A percentile compares a stretch with the other conserved stretches of the same genome.
These are phyloP conservation scores for Phytophthora fragariaefolia DNA, from an alignment of 352 stramenopile genomes.

Conservation along the genomic window DNA sequence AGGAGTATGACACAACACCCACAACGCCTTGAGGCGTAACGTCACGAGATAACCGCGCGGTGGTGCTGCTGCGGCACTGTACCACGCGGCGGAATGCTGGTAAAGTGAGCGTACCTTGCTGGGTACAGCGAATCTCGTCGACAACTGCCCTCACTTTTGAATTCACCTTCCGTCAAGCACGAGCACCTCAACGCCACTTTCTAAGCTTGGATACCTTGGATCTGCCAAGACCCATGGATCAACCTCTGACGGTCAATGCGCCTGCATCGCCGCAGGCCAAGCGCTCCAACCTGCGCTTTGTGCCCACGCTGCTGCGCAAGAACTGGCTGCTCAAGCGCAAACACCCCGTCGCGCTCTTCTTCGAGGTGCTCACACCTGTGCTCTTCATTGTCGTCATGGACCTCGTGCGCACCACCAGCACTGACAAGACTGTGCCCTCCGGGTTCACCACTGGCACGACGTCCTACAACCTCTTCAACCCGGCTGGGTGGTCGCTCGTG, in stretches of 20 bases:
- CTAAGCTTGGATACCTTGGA: not conserved
- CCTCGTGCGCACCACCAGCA: conserved; percentile 53
- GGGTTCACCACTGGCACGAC: conserved; percentile 43
- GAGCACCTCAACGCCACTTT: not conserved
- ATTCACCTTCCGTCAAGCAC: not conserved
- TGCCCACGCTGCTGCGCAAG: conserved; percentile 72
- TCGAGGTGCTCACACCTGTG: conserved; percentile 69
- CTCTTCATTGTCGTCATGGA: conserved; percentile 68
- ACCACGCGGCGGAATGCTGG: not conserved
- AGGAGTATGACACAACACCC: not conserved
- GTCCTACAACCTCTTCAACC: conserved; percentile 56
- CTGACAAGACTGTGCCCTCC: conserved; percentile 37
- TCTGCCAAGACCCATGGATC: conserved; percentile 12
- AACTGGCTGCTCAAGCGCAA: conserved; percentile 85
- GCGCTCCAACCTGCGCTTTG: conserved; percentile 47
- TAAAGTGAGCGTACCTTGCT: too few species aligned
- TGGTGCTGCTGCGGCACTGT: not conserved
- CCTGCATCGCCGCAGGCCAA: conserved; percentile 4
- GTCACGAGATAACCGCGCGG: too few species aligned
- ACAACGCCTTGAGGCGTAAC: not conserved
- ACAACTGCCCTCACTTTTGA: not conserved
- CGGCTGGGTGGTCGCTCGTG: conserved; percentile 41
- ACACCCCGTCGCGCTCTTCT: conserved; percentile 49
- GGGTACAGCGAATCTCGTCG: not conserved
- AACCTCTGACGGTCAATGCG: conserved; percentile 27